Base-by-base conservation (phyloP, 2,329 filamentous ascomycete species). In the Colletotrichum liaoningense region DNA sequence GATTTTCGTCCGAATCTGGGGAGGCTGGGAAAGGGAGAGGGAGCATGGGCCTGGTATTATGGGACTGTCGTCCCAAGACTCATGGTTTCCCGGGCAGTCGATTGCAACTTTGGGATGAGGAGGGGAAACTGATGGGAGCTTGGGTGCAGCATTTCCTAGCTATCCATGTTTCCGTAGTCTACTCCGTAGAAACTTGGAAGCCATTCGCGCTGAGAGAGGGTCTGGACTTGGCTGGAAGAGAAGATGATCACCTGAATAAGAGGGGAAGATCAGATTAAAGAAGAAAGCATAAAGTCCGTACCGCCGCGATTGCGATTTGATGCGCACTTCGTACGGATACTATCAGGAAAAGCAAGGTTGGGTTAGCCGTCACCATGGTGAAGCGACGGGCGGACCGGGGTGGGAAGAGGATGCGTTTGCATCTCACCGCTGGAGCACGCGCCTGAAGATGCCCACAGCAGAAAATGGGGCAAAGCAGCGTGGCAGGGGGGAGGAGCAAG, bases 351-450 rank as follows among this genome's bases (percentile, higher is more conserved):
- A 72, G 65, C 66, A 72, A 69, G 69, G 69, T 46, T 33, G 59
- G 59, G 7, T 22, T 12, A 55, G 42, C 30, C 59, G 66, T 69
- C 69, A 59, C 69, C 69, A 49, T 30, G 59, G 66, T 69, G 69
- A 69, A 69, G 42, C 56, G 64, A 49, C 4, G 3, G 4, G 7
- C 5, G 19, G 42, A 49, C 42, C 38, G 42, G 59, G 28, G 38
- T 16, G 16, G 35, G 24, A 42, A 56, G 22, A 7, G 67, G 38
- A 11, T 38, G 59, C 38, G 59, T 11, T 59, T 58, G 69, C 54
- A 63, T 59, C 69, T 72, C 65, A 72, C 69, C 69, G 69, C 69
- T 46, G 64, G 16, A 35, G 63, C 68, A 52, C 68, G 57, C 57
- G 46, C 28, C 42, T 6, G 14, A 35, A 1, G n/a, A 35, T 26